These are phyloP conservation scores for Jamesozyma spencerorum DNA, from an alignment of 805 yeast genomes.

Conservation along the genomic window DNA sequence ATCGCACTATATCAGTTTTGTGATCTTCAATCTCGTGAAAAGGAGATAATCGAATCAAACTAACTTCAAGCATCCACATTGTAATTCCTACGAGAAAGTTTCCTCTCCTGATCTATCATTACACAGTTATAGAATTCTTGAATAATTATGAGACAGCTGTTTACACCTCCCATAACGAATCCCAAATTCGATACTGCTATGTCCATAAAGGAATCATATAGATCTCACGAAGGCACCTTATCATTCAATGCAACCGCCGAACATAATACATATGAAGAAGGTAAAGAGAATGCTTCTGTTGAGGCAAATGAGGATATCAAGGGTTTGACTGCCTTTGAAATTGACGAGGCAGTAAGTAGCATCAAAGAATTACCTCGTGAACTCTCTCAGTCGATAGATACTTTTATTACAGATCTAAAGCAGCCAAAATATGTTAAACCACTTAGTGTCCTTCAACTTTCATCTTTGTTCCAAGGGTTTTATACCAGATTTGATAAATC, in stretches of 20 bases:
- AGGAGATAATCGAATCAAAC: no score
- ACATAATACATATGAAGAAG: not conserved
- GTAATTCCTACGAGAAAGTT: no score
- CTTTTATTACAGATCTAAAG: constrained; percentile 26
- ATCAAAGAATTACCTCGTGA: constrained; percentile 22
- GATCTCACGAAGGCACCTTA: not conserved
- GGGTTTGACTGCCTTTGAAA: constrained; percentile 17
- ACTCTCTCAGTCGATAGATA: constrained; percentile 19
- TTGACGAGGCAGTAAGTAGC: constrained; percentile 13
- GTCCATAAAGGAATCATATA: constrained; percentile 23
- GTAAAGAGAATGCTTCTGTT: not conserved
- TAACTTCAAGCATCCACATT: no score
- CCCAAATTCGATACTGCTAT: constrained; percentile 20
- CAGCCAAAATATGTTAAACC: constrained; percentile 30
- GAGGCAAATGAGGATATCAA: not conserved
- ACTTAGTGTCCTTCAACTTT: constrained; percentile 21
- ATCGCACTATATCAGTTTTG: no score
- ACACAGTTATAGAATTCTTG: no score
- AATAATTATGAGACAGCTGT: constrained; percentile 11
- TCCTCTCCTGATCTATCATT: no score
- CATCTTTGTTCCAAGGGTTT: constrained; percentile 26
- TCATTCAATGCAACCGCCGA: no score
- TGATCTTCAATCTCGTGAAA: no score
- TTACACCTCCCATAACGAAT: constrained; percentile 28
- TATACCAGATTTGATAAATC: constrained; percentile 26